A percentile compares a stretch with the other conserved stretches of the same genome.
Conservation (phyloP, 257 asterid genomes). For the Apocynum venetum region DNA sequence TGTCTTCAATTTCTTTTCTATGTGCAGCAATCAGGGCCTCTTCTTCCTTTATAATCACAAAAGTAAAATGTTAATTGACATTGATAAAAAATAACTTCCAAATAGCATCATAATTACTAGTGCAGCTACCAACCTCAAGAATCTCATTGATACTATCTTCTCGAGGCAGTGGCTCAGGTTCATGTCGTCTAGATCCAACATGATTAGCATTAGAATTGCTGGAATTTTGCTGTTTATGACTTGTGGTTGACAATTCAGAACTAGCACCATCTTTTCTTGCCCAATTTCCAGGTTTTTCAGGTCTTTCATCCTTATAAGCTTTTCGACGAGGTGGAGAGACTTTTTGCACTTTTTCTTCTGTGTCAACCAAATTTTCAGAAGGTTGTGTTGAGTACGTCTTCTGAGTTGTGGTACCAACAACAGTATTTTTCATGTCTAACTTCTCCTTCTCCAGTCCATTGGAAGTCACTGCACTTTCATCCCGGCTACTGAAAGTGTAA, state of each 20-base stretch:
- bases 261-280: slow-evolving; percentile 47
- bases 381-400: slow-evolving; percentile 38
- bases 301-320: slow-evolving; percentile 58
- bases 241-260: slow-evolving; percentile 23
- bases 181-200: slow-evolving; percentile 39
- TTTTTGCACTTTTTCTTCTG: slow-evolving; percentile 64
- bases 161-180: slow-evolving; percentile 44
- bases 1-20: slow-evolving; percentile 91
- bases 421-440: slow-evolving; percentile 40
- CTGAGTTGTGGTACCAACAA: slow-evolving; percentile 48
- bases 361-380: slow-evolving; percentile 46
- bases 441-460: slow-evolving; percentile 44
- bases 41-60: slow-evolving; percentile 59
- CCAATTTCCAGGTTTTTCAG: slow-evolving; percentile 51
- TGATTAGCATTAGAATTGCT: slow-evolving; percentile 26
- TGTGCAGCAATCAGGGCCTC: slow-evolving; percentile 94
- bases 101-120: not conserved
- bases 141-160: slow-evolving; percentile 79
- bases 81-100: slow-evolving; percentile 8
- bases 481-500: slow-evolving; percentile 43
- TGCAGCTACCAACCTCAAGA: slow-evolving; percentile 61
- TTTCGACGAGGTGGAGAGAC: slow-evolving; percentile 70
- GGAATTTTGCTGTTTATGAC: slow-evolving; percentile 1
- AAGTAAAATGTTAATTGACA: slow-evolving; percentile 11
- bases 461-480: slow-evolving; percentile 44